Conservation (phyloP, 257 asterid species). For the Linderniella brevidens region DNA sequence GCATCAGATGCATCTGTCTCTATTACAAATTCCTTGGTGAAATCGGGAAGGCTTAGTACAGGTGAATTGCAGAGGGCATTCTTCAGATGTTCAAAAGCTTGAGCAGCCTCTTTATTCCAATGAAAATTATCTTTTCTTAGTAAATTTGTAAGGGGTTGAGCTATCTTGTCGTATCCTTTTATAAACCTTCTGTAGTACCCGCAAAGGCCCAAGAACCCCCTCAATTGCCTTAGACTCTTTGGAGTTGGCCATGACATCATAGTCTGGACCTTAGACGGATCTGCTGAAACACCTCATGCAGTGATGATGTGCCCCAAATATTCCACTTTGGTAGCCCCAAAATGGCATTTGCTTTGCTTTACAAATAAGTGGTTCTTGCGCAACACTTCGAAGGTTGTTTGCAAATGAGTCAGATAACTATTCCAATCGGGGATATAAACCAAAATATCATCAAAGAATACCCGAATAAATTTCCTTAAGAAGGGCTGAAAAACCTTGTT, state of each 20-base stretch:
- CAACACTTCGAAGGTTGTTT: not conserved
- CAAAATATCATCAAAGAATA: conserved; percentile 8
- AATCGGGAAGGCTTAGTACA: not conserved
- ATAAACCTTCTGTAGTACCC: not conserved
- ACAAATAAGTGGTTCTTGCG: not conserved
- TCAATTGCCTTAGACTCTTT: not conserved
- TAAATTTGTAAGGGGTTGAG: not conserved
- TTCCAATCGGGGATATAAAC: not conserved
- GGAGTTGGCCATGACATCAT: not conserved
- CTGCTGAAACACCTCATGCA: not conserved
- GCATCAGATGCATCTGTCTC: conserved; percentile 1
- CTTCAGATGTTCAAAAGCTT: not conserved
- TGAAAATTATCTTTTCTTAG: not conserved
- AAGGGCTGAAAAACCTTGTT: not conserved
- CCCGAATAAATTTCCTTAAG: not conserved
- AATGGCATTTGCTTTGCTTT: not conserved
- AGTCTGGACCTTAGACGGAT: not conserved
- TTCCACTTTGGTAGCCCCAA: not conserved
- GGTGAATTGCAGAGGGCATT: not conserved
- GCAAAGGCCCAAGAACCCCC: not conserved
- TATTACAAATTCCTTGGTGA: not conserved
- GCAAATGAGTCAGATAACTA: not conserved
- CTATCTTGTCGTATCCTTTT: not conserved
- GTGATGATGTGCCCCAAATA: not conserved
- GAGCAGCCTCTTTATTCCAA: not conserved